phyloP scores from a whole-genome alignment of 2,329 filamentous ascomycete genomes.

The Falciphora oryzae region DNA sequence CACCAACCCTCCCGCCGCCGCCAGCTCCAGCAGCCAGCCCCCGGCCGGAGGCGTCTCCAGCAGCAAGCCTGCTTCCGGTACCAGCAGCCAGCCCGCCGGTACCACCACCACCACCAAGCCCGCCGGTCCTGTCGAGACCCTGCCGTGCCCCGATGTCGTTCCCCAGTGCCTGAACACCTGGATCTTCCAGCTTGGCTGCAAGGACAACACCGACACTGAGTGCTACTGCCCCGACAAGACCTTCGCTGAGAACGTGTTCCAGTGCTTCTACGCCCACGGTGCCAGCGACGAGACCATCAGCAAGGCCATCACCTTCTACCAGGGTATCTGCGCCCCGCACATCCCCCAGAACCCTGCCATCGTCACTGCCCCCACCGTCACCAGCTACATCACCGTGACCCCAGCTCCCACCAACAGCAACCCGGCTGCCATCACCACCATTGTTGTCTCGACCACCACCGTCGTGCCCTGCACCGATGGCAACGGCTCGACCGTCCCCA shows the following conservation, averaged over 20 bases:
- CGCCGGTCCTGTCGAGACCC: constrained; percentile 34
- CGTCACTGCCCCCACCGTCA: constrained; percentile 63
- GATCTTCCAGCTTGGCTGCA: constrained; percentile 68
- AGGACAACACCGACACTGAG: constrained; percentile 70
- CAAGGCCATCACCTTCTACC: constrained; percentile 74
- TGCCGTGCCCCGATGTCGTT: constrained; percentile 63
- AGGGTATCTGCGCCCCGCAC: constrained; percentile 80
- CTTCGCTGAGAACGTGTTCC: constrained; percentile 74
- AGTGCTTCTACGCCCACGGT: constrained; percentile 75
- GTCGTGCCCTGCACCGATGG: constrained; percentile 43
- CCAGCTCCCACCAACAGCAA: constrained; percentile 33
- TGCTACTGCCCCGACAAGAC: constrained; percentile 82
- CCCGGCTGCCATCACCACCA: constrained; percentile 38
- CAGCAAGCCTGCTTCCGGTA: constrained; percentile 10
- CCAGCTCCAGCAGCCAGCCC: constrained; percentile 16
- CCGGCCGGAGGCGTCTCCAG: too few species aligned
- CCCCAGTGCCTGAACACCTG: constrained; percentile 91
- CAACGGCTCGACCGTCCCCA: constrained; percentile 40
- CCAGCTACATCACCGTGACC: constrained; percentile 52
- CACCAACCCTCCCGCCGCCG: constrained; percentile 18
- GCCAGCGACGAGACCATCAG: constrained; percentile 59
- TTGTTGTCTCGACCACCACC: constrained; percentile 44
- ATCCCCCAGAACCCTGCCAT: constrained; percentile 77
- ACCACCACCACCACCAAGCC: constrained; percentile 32
- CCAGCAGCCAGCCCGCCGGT: too few species aligned